These are phyloP conservation scores for Arabidopsis suecica DNA, from an alignment of 345 rosid species.

Conservation along the genomic window DNA sequence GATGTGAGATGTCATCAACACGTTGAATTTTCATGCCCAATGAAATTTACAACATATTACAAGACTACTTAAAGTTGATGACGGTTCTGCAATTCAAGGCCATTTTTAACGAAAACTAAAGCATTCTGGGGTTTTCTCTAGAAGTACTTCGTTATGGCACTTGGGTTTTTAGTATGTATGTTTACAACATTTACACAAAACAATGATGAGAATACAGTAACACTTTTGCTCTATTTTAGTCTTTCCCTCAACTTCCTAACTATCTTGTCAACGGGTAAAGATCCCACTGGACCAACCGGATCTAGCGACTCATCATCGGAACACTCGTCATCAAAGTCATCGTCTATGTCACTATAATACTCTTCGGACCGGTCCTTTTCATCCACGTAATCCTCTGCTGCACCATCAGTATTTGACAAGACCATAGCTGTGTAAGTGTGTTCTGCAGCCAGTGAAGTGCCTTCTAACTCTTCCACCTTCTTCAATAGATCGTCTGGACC, in stretches of 20 bases:
- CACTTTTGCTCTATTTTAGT: conserved; percentile 25
- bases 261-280: conserved; percentile 69
- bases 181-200: conserved; percentile 24
- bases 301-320: conserved; percentile 51
- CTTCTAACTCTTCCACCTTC: conserved; percentile 79
- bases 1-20: not conserved
- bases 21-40: not conserved
- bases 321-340: conserved; percentile 53
- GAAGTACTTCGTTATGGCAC: not conserved
- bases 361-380: conserved; percentile 43
- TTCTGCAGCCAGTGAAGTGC: conserved; percentile 67
- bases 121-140: not conserved
- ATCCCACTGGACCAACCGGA: conserved; percentile 52
- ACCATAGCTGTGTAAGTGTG: conserved; percentile 76
- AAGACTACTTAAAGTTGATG: too few relatives aligned
- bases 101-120: too few relatives aligned
- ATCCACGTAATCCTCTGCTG: conserved; percentile 45
- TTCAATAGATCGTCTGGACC: conserved; percentile 70
- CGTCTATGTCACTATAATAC: conserved; percentile 43
- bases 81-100: too few relatives aligned
- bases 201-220: conserved; percentile 5
- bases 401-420: conserved; percentile 44
- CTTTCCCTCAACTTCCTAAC: conserved; percentile 51
- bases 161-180: conserved; percentile 8
- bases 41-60: not conserved